Base-by-base conservation (phyloP, 768 basidiomycete species). In the Chalciporus pseudorubinellus region DNA sequence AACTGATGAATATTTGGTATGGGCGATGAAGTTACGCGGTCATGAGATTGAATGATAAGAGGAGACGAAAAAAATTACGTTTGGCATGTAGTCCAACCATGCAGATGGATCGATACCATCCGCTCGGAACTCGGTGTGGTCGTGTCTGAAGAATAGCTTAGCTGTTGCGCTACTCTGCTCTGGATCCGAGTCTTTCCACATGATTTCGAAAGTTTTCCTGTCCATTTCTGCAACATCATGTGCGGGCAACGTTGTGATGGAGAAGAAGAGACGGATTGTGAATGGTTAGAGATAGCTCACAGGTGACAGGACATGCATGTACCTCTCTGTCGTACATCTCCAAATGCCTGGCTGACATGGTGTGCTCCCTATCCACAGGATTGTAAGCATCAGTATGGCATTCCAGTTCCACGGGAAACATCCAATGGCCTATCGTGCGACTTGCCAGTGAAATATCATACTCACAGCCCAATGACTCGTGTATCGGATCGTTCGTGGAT, bases 381-480 rank as follows among this genome's bases (percentile, higher is more conserved):
- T 9, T 11, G 41, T 22, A 16, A 16, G 24, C 14, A 42, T 22
- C n/a, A n/a, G 42, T n/a, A n/a, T n/a, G n/a, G n/a, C n/a, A n/a
- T n/a, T n/a, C 24, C 22, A 41, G 40, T 41, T 6, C 12, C 18
- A 13, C 5, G 11, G 21, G 20, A 6, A 40, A 14, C 13, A 41
- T 19, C 9, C 10, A 21, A 12, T n/a, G 38, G 38, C 4, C 8
- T 40, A 13, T 21, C 39, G 14, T 11, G 29, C 29, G 29, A 31
- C 13, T 31, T 2, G n/a, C 6, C n/a, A 36, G 14, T 3, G 14
- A n/a, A 34, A 34, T 7, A 8, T 16, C 7, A 8, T 36, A 73
- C 84, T 56, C 56, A 89, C 90, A 33, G 90, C 90, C 90, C 90
- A 92, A 29, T 80, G 80, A 64, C 87, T 89, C 2, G 91, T 89